Base-by-base conservation (phyloP, 257 asterid species). In the Ophiorrhiza pumila region DNA sequence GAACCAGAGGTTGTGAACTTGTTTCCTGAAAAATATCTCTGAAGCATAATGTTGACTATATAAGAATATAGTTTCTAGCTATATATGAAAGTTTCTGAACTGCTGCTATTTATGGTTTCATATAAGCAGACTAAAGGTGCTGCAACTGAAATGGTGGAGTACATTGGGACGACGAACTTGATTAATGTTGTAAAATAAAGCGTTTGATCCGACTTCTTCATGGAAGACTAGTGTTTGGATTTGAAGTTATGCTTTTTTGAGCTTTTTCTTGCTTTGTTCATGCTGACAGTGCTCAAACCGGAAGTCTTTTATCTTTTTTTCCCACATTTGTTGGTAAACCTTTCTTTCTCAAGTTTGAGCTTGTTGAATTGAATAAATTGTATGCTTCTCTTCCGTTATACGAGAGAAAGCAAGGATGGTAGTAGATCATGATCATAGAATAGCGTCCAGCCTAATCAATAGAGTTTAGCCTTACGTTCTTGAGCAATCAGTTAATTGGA, bases 71-170 rank as follows among this genome's bases (percentile, higher is more conserved):
- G 46, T 53, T 60, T 74, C 20, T n/a, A n/a, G 57, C 27, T 41
- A n/a, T 52, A 71, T 32, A 31, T 34, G 29, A 34, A 71, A 52
- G 41, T 45, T 82, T 80, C 45, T 72, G 13, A 49, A 18, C 78
- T 77, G 79, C 78, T 78, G 78, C 41, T 45, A 20, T 7, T 17
- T 4, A 4, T 34, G 25, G 32, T 53, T 41, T 12, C 43, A 29
- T 50, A 18, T 56, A 76, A 76, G 71, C 84, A 94, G 99, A 91
- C 91, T 65, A 94, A 94, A 82, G 97, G 99, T 9, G 95, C 88
- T 74, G 90, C 99, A 70, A 97, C 98, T 60, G 99, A 94, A 83
- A 81, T 86, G 93, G 97, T 94, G 82, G 99, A 94, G 85, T 91
- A 87, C 84, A 84, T 87, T 73, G 99, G 99, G 76, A 90, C 85